Evolutionary conservation across 805 yeast genomes (phyloP).

Genomic region (Sporopachydermia quercuum): DNA sequence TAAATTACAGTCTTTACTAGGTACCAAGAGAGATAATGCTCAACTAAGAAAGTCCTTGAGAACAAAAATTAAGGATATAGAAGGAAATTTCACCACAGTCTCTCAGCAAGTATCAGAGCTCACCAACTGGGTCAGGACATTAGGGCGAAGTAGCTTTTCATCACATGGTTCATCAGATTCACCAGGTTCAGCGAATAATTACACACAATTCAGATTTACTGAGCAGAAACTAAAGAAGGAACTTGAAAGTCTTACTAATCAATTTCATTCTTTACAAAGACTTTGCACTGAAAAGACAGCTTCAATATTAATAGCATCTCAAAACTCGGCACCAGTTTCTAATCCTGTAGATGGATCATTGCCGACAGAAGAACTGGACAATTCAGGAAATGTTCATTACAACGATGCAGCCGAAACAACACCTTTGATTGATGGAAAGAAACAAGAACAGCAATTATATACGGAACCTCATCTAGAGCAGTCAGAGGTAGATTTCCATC

Average conservation of each 20-base stretch:
- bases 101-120: background rate
- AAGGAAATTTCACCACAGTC: background rate
- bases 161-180: background rate
- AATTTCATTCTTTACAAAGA: conserved; percentile 27
- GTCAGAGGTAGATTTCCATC: conserved; percentile 48
- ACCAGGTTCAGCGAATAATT: background rate
- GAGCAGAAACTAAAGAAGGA: conserved; percentile 42
- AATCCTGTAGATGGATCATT: background rate
- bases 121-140: background rate
- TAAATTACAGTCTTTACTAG: background rate
- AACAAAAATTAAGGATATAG: background rate
- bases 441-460: conserved; percentile 17
- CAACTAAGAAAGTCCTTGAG: background rate
- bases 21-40: background rate
- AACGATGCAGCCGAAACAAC: background rate
- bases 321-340: background rate
- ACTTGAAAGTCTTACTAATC: conserved; percentile 34
- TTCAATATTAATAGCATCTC: conserved; percentile 14
- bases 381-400: no score
- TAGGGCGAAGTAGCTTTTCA: no score
- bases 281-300: conserved; percentile 35
- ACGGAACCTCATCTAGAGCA: conserved; percentile 16
- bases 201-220: conserved; percentile 17
- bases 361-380: no score
- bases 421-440: conserved; percentile 17